Evolutionary conservation across 306 rosid genomes (phyloP).

Genomic region (Hippophae tibetana): DNA sequence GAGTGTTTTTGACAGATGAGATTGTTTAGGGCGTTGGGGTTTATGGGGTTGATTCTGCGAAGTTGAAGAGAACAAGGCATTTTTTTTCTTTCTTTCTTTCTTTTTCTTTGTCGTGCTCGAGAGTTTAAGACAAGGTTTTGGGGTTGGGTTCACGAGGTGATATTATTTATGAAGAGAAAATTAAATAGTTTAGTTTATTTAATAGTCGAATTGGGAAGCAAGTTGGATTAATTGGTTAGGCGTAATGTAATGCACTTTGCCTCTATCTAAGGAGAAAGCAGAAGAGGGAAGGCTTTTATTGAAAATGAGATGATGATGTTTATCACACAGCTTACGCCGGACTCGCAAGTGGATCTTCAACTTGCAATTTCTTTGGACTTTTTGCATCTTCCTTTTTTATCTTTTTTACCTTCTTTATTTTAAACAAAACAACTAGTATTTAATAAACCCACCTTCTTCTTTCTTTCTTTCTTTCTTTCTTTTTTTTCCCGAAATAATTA

Average conservation of each 20-base stretch:
- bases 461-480: no score
- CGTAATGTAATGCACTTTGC: no score
- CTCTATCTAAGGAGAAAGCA: no score
- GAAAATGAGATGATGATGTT: constrained; percentile 11
- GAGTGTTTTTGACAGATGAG: constrained; percentile 26
- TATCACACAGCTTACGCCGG: constrained; percentile 44
- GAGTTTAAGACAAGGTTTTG: no score
- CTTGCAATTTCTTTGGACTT: constrained; percentile 60
- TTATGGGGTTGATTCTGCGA: constrained; percentile 40
- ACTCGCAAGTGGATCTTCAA: constrained; percentile 82
- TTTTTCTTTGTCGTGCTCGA: background rate
- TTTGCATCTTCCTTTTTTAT: constrained; percentile 13
- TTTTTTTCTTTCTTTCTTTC: background rate
- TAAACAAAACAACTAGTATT: constrained; percentile 2
- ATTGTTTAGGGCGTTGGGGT: constrained; percentile 18
- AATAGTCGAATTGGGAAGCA: no score
- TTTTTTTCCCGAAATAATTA: no score
- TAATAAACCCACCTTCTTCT: no score
- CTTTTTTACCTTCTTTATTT: constrained; percentile 11
- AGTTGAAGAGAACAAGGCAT: constrained; percentile 74
- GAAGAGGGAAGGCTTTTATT: no score
- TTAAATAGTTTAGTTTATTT: no score
- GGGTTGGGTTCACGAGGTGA: no score
- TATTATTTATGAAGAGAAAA: no score
- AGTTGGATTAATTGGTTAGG: no score